A percentile compares a stretch with the other conserved stretches of the same genome.
Conservation (phyloP, 192 early-diverging fungal species). For the Entomortierella lignicola region DNA sequence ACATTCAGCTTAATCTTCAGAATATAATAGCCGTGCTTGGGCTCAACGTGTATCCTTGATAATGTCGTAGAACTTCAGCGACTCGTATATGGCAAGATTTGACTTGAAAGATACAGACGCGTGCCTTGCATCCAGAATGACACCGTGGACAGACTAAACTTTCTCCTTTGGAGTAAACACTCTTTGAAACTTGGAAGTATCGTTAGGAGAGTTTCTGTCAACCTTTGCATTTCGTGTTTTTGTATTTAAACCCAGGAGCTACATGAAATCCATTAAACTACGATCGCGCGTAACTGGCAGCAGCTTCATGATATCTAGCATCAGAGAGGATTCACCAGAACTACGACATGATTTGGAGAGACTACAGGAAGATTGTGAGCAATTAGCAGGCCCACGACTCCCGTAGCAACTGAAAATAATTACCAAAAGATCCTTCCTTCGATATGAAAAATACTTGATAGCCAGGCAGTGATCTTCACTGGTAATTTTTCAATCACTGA, state of each 20-base stretch:
- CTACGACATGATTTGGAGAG: too few relatives aligned
- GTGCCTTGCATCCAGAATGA: constrained; percentile 14
- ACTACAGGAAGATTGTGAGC: not conserved
- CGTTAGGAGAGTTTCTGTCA: constrained; percentile 1
- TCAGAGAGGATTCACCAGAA: too few relatives aligned
- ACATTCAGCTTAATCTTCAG: constrained; percentile 13
- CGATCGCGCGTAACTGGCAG: too few relatives aligned
- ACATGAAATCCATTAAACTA: not conserved
- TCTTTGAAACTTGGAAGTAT: constrained; percentile 22
- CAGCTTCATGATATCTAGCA: too few relatives aligned
- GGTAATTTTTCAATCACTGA: too few relatives aligned
- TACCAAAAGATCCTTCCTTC: too few relatives aligned
- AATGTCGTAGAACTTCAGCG: constrained; percentile 19
- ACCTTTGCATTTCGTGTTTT: not conserved
- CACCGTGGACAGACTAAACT: constrained; percentile 21
- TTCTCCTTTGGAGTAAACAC: constrained; percentile 25
- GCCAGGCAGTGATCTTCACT: too few relatives aligned
- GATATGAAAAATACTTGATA: too few relatives aligned
- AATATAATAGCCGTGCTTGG: constrained; percentile 6
- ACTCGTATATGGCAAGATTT: constrained; percentile 22
- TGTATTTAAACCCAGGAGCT: constrained; percentile 14
- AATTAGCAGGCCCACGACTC: too few relatives aligned
- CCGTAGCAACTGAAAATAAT: not conserved
- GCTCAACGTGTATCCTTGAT: constrained; percentile 3
- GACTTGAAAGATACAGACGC: constrained; percentile 29